A percentile compares a stretch with the other conserved stretches of the same genome.
Evolutionary conservation across 352 stramenopile species (phyloP).

Genomic region (Globisporangium nunn): DNA sequence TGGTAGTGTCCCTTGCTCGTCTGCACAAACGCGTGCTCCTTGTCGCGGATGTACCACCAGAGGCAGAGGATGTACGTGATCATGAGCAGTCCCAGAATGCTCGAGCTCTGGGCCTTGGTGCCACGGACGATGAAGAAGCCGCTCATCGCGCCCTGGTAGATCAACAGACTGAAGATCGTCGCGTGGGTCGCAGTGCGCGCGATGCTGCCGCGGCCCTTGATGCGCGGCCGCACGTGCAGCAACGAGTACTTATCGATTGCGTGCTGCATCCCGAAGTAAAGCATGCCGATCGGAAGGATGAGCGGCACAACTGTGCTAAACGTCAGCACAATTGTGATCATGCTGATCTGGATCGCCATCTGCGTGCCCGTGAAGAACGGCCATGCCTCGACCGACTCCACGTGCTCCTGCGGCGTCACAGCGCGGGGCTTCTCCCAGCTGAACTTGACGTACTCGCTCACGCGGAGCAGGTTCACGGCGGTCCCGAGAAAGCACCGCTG

Average conservation of each 20-base stretch:
- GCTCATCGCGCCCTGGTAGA: constrained; percentile 80
- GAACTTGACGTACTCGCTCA: constrained; percentile 80
- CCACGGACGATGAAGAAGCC: constrained; percentile 79
- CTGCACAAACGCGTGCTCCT: constrained; percentile 55
- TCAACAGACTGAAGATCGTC: constrained; percentile 70
- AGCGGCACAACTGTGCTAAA: constrained; percentile 83
- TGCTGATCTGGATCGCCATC: constrained; percentile 80
- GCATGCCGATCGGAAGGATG: constrained; percentile 67
- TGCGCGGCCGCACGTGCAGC: constrained; percentile 68
- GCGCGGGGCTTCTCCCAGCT: constrained; percentile 70
- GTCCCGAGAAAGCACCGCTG: constrained; percentile 79
- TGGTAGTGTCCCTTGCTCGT: constrained; percentile 26
- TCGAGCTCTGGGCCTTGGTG: constrained; percentile 64
- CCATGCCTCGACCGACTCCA: constrained; percentile 63
- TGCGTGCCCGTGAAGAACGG: constrained; percentile 82
- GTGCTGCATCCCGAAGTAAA: constrained; percentile 85
- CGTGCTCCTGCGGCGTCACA: constrained; percentile 63
- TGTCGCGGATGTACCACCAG: constrained; percentile 83
- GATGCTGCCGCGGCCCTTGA: constrained; percentile 80
- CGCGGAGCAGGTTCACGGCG: constrained; percentile 60
- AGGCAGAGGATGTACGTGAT: constrained; percentile 73
- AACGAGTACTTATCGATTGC: constrained; percentile 83
- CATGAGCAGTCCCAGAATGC: constrained; percentile 73
- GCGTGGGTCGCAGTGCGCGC: constrained; percentile 73
- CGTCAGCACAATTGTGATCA: constrained; percentile 74